Evolutionary conservation across 2,329 filamentous ascomycete species (phyloP), one percentile per base, ranked within the genome.

Genomic region (Fusarium penzigii): DNA sequence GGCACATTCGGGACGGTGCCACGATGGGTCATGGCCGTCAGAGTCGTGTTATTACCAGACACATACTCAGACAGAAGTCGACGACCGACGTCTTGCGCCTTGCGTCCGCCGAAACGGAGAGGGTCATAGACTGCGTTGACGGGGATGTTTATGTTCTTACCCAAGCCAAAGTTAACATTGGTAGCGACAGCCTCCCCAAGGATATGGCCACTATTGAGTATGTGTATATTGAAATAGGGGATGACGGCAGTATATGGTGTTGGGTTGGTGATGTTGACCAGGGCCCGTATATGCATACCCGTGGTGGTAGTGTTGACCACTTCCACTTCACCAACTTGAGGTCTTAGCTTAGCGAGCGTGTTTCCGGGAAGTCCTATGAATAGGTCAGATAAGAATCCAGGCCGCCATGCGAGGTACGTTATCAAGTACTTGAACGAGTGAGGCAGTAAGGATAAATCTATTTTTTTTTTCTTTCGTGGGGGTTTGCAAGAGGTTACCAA

Each of bases 191-290:
- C 86, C 68, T 93, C 88, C 32, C 89, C 94, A 34, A 99, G 76
- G 8, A 88, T 69, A 1, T 87, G 87, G 11, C 80, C 84, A 63
- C 95, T 92, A 63, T 84, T 85, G 29, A 89, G 69, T 40, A 97
- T 74, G 56, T 92, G 84, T 41, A 96, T 80, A 67, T 88, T 92
- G 57, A 90, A 73, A 56, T 85, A 93, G 2, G 93, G 93, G n/a
- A 97, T 78, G 2, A 77, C 78, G 5, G 91, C 92, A 5, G 89
- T 86, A 69, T 97, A 97, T 5, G 86, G 81, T 0, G 92, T 96
- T 2, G 93, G 92, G 65, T 99, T 99, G 5, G 90, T 95, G 54
- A 96, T 80, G 67, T 94, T 96, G 64, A 96, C 79, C 39, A 78
- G 73, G 13, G 89, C 88, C 64, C 85, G 78, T 36, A 97, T 74